Conservation (phyloP, 2,329 filamentous ascomycete genomes). For the Immersiporthe knoxdaviesiana region DNA sequence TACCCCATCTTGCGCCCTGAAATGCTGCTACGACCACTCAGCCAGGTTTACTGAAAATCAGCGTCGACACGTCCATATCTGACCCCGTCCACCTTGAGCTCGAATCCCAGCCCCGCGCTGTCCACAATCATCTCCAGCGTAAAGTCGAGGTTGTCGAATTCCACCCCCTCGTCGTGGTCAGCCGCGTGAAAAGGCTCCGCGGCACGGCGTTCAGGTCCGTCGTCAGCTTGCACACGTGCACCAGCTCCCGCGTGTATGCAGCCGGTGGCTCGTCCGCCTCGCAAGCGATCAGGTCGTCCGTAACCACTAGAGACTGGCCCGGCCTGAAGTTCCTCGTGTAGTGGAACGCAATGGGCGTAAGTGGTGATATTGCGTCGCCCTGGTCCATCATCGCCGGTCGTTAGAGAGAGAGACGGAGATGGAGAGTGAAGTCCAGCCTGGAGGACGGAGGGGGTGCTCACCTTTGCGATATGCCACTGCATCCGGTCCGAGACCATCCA, state of each 20-base stretch:
- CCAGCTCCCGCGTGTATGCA: constrained; percentile 63
- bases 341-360: constrained; percentile 77
- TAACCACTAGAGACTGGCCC: constrained; percentile 75
- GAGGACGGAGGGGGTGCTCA: no score
- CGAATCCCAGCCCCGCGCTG: constrained; percentile 75
- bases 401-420: neutral
- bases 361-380: constrained; percentile 76
- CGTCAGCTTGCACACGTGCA: constrained; percentile 78
- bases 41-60: constrained; percentile 68
- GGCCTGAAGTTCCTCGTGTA: constrained; percentile 85
- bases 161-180: constrained; percentile 80
- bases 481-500: constrained; percentile 85
- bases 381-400: constrained; percentile 37
- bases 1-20: neutral
- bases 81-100: constrained; percentile 77
- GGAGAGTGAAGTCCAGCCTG: neutral
- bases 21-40: neutral
- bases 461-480: constrained; percentile 85
- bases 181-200: constrained; percentile 69
- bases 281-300: constrained; percentile 79
- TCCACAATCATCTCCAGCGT: constrained; percentile 83
- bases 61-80: constrained; percentile 77
- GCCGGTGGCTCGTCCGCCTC: constrained; percentile 68
- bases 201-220: constrained; percentile 79
- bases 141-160: constrained; percentile 83